Evolutionary conservation across 345 rosid genomes (phyloP), one percentile per base, ranked within the genome.

Genomic region (Eucalyptus regnans): DNA sequence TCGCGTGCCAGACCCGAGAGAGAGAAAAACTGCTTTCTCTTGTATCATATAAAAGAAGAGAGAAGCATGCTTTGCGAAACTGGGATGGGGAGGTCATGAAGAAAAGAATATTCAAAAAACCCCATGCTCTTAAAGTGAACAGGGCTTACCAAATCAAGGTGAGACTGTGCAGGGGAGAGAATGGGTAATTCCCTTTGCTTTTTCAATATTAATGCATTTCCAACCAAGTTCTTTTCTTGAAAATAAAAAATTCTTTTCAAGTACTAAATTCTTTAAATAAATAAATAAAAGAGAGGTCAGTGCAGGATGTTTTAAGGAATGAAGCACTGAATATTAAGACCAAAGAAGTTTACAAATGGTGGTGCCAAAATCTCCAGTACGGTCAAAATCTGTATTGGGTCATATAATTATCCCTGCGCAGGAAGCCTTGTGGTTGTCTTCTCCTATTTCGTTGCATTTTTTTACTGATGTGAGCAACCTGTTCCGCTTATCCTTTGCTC

Each of bases 101-200:
- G 90, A 43, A 86, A 89, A 89, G 88, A 89, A 89, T 86, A 89
- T 89, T 79, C 90, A 48, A 7, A 87, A n/a, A 68, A 66, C 43
- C 81, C 90, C 88, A 89, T 86, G 60, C 50, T 62, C 64, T 62
- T 64, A 76, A 76, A 76, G 84, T 10, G 50, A 88, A 56, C 58
- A 46, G 23, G 7, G 66, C 60, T 88, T 56, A 83, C 62, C 62
- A 86, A 52, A 79, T 62, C 49, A 41, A 23, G 48, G 56, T 2
- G 33, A 81, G 71, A 29, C 25, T 88, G 10, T 7, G 3, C 43
- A 43, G 64, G 62, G 86, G 83, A 86, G 58, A 83, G 48, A 68
- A 86, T 29, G 43, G 88, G 71, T 37, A 58, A n/a, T 86, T 86
- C 66, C 87, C 48, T 88, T 50, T 37, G 66, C 56, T 76, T 41